phyloP scores from a whole-genome alignment of 257 asterid species.

The Capsicum rhomboideum region DNA sequence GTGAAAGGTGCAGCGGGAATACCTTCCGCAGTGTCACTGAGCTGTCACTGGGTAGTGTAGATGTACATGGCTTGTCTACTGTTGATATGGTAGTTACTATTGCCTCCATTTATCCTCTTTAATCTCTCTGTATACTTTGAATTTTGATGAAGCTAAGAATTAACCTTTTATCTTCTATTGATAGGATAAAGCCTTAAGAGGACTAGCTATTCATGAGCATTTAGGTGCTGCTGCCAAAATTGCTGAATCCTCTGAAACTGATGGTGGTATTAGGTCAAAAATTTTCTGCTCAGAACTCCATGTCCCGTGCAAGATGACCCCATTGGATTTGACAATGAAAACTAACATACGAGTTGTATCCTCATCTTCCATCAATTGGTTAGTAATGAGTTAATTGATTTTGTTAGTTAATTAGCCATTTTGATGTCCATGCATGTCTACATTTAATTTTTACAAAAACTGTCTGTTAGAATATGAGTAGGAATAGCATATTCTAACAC shows the following conservation, averaged over 20 bases:
- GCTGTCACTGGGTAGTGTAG: conserved; percentile 34
- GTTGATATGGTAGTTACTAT: conserved; percentile 65
- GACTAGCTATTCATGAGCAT: conserved; percentile 54
- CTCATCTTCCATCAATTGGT: conserved; percentile 81
- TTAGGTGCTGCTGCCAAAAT: conserved; percentile 31
- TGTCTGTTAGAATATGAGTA: too few species aligned
- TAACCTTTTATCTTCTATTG: conserved; percentile 1
- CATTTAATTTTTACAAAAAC: background rate
- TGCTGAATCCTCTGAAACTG: conserved; percentile 27
- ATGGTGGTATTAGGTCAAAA: conserved; percentile 19
- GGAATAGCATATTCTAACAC: too few species aligned
- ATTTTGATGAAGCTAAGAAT: background rate
- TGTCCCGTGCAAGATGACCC: conserved; percentile 53
- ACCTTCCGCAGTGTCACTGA: conserved; percentile 52
- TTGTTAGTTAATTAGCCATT: background rate
- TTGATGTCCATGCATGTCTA: background rate
- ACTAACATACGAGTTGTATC: conserved; percentile 56
- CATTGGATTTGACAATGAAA: conserved; percentile 80
- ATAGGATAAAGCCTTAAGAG: conserved; percentile 80
- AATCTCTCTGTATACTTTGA: conserved; percentile 6
- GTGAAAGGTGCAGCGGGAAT: conserved; percentile 26
- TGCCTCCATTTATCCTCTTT: background rate
- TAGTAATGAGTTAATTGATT: conserved; percentile 14
- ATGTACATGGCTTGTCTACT: conserved; percentile 30
- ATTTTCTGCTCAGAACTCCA: conserved; percentile 40